Evolutionary conservation across 768 basidiomycete genomes (phyloP).

Genomic region (Lanmaoa rubissima): DNA sequence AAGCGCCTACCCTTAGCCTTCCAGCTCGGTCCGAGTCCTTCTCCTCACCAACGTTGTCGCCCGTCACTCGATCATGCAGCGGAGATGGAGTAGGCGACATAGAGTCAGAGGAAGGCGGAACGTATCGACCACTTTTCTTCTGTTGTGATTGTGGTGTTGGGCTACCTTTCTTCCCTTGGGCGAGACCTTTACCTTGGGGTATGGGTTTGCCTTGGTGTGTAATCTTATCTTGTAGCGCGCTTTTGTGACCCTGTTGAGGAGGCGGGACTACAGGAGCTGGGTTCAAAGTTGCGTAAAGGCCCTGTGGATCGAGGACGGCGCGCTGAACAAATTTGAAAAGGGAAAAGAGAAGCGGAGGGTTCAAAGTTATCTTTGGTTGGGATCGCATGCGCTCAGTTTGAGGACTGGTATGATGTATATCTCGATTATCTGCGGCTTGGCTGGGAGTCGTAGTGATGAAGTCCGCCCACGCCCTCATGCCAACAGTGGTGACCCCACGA

Average conservation of each 20-base stretch:
- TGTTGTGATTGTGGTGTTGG: constrained; percentile 27
- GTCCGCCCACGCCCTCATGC: constrained; percentile 54
- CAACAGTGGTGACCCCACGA: constrained; percentile 50
- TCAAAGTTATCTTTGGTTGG: constrained; percentile 30
- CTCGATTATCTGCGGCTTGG: constrained; percentile 5
- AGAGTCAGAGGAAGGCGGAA: constrained; percentile 34
- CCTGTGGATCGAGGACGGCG: constrained; percentile 59
- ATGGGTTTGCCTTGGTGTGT: neutral
- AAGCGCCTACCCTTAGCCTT: constrained; percentile 63
- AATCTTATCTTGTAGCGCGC: neutral
- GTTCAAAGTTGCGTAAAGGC: constrained; percentile 58
- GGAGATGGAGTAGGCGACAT: constrained; percentile 24
- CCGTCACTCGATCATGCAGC: constrained; percentile 14
- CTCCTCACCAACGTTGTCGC: constrained; percentile 53
- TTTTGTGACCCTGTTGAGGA: constrained; percentile 12
- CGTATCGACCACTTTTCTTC: constrained; percentile 31
- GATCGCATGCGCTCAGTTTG: neutral
- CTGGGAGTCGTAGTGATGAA: constrained; percentile 21
- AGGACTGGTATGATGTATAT: neutral
- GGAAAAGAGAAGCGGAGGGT: constrained; percentile 30
- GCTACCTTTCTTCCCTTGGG: constrained; percentile 21
- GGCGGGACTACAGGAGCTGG: constrained; percentile 48
- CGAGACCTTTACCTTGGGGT: constrained; percentile 4
- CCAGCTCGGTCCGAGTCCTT: constrained; percentile 66
- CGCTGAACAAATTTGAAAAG: constrained; percentile 53